Evolutionary conservation across 2,329 filamentous ascomycete genomes (phyloP), one percentile per base, ranked within the genome.

Genomic region (Nigrospora oryzae): DNA sequence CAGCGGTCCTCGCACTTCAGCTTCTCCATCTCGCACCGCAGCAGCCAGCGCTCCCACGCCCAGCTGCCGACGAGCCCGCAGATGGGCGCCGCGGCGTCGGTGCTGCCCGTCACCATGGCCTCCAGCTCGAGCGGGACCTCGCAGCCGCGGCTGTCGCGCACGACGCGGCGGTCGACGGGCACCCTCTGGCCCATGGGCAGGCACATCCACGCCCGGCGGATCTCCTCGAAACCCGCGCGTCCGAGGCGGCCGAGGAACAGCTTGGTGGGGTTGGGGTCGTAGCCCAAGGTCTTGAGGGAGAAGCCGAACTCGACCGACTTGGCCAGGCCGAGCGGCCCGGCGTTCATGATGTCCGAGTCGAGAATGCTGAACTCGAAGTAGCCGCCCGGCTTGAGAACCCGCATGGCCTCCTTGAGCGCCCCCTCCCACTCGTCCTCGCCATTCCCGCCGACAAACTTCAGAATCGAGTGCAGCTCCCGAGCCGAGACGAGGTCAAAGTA

Each of bases 21-120:
- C 63, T 77, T 93, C 70, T 96, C 90, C 67, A 84, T 78, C 68
- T 93, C 86, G 56, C 91, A 77, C 58, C 89, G 87, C 53, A 96
- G 69, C 63, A 97, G 77, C 93, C 93, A 98, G 62, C 88, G 86
- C 75, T 98, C 93, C 91, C 90, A 98, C 62, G 83, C 83, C 83
- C 89, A 93, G 23, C 85, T 83, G 5, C 89, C 93, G 1, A 91
- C 80, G 36, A 97, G 68, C 16, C 90, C 90, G 12, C 86, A 85
- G 52, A 95, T 72, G 54, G 78, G 81, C 2, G 87, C 86, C 13
- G 83, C 79, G 58, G 82, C 79, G 41, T 82, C 78, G 0, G 85
- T 89, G 55, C 77, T 85, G 8, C 86, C 86, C n/a, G 65, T 63
- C 0, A 80, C 70, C 59, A 79, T 74, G 15, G 83, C 81, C 50